Percentiles rank a stretch among this genome's conserved stretches.
Conservation (phyloP, 2,329 filamentous ascomycete genomes). For the Fusarium haematococcum region DNA sequence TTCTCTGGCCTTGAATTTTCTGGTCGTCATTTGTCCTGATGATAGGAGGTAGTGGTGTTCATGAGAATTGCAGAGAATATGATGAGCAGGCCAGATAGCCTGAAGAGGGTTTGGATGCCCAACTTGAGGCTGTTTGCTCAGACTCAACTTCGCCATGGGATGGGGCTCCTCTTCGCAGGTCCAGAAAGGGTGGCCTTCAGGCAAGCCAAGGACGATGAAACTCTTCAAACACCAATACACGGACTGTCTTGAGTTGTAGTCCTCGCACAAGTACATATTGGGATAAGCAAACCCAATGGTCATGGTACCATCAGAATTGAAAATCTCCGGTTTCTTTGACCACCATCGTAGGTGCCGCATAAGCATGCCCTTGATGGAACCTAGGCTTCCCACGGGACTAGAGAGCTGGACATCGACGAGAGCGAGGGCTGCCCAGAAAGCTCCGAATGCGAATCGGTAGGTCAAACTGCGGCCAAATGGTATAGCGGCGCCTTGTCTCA, state of each 20-base stretch:
- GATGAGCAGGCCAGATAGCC: constrained; percentile 46
- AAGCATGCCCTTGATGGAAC: constrained; percentile 59
- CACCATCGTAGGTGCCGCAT: constrained; percentile 64
- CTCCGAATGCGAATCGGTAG: constrained; percentile 61
- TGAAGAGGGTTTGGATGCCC: background rate
- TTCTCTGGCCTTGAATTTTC: constrained; percentile 20
- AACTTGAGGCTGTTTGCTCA: background rate
- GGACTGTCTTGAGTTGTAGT: constrained; percentile 67
- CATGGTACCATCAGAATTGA: constrained; percentile 60
- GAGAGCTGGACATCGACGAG: constrained; percentile 54
- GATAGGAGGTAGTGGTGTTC: constrained; percentile 25
- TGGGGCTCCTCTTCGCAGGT: constrained; percentile 18
- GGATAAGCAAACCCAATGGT: constrained; percentile 56
- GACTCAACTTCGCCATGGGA: background rate
- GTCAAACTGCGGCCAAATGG: constrained; percentile 62
- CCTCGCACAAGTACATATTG: constrained; percentile 66
- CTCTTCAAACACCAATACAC: constrained; percentile 66
- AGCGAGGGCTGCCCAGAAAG: constrained; percentile 59
- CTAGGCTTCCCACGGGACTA: constrained; percentile 49
- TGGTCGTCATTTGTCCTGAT: constrained; percentile 23
- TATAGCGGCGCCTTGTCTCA: constrained; percentile 57
- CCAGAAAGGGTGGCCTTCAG: constrained; percentile 37
- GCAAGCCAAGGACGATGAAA: constrained; percentile 55
- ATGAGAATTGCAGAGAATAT: constrained; percentile 53
- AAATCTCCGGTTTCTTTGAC: constrained; percentile 53